Base-by-base conservation (phyloP, 768 basidiomycete species). In the Lanmaoa rubissima region DNA sequence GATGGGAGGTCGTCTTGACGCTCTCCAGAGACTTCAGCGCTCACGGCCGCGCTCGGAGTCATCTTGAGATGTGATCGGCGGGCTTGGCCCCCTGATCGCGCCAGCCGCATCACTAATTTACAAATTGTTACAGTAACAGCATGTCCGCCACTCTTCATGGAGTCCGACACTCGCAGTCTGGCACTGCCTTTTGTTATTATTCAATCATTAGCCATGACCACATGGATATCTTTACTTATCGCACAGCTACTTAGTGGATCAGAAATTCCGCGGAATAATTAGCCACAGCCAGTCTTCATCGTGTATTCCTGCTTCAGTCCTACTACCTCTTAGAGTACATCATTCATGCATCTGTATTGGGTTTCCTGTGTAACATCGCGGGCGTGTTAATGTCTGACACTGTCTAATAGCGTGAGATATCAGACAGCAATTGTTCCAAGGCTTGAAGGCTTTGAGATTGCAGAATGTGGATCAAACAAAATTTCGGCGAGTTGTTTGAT, bases 1-100 rank as follows among this genome's bases (percentile, higher is more conserved):
- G 74, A 7, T 80, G 77, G 66, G 76, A 66, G 4, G 66, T 63
- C 31, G 70, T 84, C 43, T 56, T 85, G 65, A 78, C 81, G 46
- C 67, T 85, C 17, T 74, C 71, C 42, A 72, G 78, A 43, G 66
- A 76, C 49, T 67, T 69, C 21, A 12, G 59, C 6, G 54, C 55
- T 0, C 57, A 24, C 3, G 21, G 21, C 21, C 21, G 21, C 21
- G 34, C 48, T 1, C 39, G 44, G 46, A 42, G 34, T 8, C 24
- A 39, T 1, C 28, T 8, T 5, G 48, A 54, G 31, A 32, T 17
- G 24, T 57, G 21, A 46, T 39, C 34, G 21, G 46, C 50, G 40
- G 50, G 45, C 14, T 13, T 28, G 36, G 4, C 6, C 21, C 40
- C 47, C 10, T 9, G 12, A 48, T 17, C 14, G 17, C 35, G 26